Evolutionary conservation across 2,329 filamentous ascomycete species (phyloP).

Genomic region (Colletotrichum eleusines): DNA sequence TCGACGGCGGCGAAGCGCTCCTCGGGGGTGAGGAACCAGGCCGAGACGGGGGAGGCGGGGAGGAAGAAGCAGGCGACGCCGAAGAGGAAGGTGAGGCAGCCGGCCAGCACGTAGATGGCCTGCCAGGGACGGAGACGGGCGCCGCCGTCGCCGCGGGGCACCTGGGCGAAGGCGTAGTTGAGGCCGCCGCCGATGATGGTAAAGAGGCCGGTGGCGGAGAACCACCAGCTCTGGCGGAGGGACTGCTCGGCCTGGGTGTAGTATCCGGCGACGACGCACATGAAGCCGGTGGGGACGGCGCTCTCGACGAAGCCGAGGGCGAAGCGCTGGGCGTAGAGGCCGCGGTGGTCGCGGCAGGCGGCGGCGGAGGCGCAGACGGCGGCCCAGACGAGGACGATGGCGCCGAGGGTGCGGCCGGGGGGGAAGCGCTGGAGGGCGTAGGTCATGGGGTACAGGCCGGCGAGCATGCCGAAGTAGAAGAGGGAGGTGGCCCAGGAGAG

Average conservation of each 20-base stretch:
- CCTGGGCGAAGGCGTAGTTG: slow-evolving; percentile 77
- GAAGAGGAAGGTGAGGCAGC: slow-evolving; percentile 72
- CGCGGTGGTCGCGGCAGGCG: slow-evolving; percentile 71
- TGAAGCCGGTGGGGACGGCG: slow-evolving; percentile 75
- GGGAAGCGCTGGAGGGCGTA: slow-evolving; percentile 77
- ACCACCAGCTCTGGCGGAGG: slow-evolving; percentile 76
- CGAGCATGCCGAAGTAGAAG: slow-evolving; percentile 86
- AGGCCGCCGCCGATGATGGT: slow-evolving; percentile 73
- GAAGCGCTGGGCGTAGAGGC: slow-evolving; percentile 76
- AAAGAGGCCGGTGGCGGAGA: slow-evolving; percentile 69
- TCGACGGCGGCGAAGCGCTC: slow-evolving; percentile 76
- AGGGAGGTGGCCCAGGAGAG: slow-evolving; percentile 82
- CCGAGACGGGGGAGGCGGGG: slow-evolving; percentile 74
- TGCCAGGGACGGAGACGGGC: slow-evolving; percentile 70
- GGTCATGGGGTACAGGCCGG: slow-evolving; percentile 79
- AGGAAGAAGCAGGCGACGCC: slow-evolving; percentile 74
- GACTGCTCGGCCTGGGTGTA: slow-evolving; percentile 76
- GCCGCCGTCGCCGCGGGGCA: slow-evolving; percentile 47
- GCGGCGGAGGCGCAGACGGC: slow-evolving; percentile 77
- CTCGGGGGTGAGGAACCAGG: slow-evolving; percentile 75
- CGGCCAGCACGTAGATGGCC: slow-evolving; percentile 77
- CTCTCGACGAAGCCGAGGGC: slow-evolving; percentile 73
- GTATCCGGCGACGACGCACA: slow-evolving; percentile 71
- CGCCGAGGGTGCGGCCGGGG: slow-evolving; percentile 72
- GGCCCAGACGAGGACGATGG: slow-evolving; percentile 74